Base-by-base conservation (phyloP, 805 yeast species). In the Cyberlindnera americana region DNA sequence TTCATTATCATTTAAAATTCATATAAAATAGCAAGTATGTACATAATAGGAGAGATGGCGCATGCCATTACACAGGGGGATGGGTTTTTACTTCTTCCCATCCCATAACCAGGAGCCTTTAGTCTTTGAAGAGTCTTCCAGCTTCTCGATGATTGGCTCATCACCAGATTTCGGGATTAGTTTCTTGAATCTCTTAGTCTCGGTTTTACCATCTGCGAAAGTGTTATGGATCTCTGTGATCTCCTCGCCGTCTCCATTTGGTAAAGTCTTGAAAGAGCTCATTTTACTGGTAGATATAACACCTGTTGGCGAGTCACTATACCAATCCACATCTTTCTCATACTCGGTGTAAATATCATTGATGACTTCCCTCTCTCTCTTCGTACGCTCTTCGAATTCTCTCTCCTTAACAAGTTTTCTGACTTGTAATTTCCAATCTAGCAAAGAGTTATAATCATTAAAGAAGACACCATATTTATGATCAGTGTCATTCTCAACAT, bases 371-470 rank as follows among this genome's bases (percentile, higher is more conserved):
- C 39, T 41, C 33, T 54, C 48, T 10, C 37, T 42, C 24, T 35
- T 35, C 3, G 38, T 14, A 22, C 49, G 40, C 15, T 35, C 32
- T 24, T 48, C 36, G 27, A 43, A 43, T 45, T 69, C 65, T 46
- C 70, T 67, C 34, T 60, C 52, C 37, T 63, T 66, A n/a, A 67
- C 52, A n/a, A 68, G 52, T 39, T 68, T 66, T 37, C 62, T 68
- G 77, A 78, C 78, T 29, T 68, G 64, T n/a, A 70, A 59, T 51
- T 71, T 75, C 90, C 93, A 88, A 41, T 73, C 74, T 56, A 89
- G 61, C 45, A 72, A 77, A 25, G 77, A 83, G 19, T 78, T 77
- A 57, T 75, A 81, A 38, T 76, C 81, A 18, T 68, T 67, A 66
- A 87, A 89, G 60, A 73, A 85, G 7, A 69, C 41, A 1, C 88